A percentile compares a stretch with the other conserved stretches of the same genome.
phyloP scores from a whole-genome alignment of 108 stramenopile species.

The Cyclotella kingstonii region DNA sequence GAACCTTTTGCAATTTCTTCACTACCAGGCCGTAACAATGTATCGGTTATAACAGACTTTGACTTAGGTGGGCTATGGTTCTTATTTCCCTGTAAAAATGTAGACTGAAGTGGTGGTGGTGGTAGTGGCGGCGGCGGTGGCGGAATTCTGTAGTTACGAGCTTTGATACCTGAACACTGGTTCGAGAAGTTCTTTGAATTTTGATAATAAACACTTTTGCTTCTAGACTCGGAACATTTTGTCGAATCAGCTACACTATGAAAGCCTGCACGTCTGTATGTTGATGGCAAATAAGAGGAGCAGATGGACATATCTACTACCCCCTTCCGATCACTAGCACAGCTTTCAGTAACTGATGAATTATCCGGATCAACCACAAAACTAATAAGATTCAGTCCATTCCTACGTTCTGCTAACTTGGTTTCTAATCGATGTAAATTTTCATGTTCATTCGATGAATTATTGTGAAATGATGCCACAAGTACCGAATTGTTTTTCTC shows the following conservation, averaged over 20 bases:
- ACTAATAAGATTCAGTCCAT: conserved; percentile 23
- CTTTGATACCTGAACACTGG: too few relatives aligned
- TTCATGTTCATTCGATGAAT: conserved; percentile 3
- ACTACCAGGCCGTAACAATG: too few relatives aligned
- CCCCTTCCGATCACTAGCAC: conserved; percentile 4
- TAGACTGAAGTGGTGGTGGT: too few relatives aligned
- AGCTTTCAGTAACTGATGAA: neutral
- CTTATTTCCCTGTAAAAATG: too few relatives aligned
- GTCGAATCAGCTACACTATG: conserved; percentile 1
- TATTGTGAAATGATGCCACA: conserved; percentile 41
- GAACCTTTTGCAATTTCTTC: too few relatives aligned
- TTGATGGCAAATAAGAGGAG: conserved; percentile 40
- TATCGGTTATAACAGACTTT: too few relatives aligned
- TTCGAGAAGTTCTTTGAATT: neutral
- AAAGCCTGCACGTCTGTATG: conserved; percentile 19
- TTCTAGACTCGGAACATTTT: neutral
- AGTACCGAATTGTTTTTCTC: conserved; percentile 46
- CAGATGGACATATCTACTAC: conserved; percentile 34
- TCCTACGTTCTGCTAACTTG: conserved; percentile 23
- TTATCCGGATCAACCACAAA: conserved; percentile 38
- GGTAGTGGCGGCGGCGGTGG: too few relatives aligned
- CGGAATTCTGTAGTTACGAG: too few relatives aligned
- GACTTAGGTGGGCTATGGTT: too few relatives aligned
- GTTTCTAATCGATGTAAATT: conserved; percentile 9
- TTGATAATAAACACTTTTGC: neutral